Evolutionary conservation across 805 yeast genomes (phyloP).

Genomic region (Lipomyces yamanashiensis): DNA sequence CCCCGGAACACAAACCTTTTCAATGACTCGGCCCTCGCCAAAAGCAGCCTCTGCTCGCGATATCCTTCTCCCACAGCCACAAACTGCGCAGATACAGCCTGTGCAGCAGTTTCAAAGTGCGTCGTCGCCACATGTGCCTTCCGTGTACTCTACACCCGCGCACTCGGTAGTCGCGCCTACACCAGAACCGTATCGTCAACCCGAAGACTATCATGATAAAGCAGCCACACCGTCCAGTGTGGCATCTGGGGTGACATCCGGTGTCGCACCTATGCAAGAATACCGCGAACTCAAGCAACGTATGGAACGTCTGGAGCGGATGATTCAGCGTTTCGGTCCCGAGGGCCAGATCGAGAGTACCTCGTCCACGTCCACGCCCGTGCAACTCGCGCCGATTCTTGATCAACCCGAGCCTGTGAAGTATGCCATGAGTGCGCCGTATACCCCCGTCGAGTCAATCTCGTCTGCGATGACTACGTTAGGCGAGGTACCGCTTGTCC

Average conservation of each 20-base stretch:
- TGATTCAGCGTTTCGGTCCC: constrained; percentile 6
- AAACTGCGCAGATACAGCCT: neutral
- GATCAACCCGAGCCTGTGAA: neutral
- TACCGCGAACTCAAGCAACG: constrained; percentile 26
- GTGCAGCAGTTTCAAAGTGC: neutral
- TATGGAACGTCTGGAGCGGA: constrained; percentile 26
- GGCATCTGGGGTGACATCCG: neutral
- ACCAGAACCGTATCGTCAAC: too few relatives aligned
- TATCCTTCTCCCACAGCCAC: neutral
- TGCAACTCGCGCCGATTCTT: constrained; percentile 5
- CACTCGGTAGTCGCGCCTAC: too few relatives aligned
- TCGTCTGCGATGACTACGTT: neutral
- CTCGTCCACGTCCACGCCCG: neutral
- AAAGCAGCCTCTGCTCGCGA: neutral
- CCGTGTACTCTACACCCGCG: too few relatives aligned
- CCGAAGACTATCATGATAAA: neutral
- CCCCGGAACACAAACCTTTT: constrained; percentile 21
- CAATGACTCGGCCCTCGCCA: constrained; percentile 6
- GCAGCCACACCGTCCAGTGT: neutral
- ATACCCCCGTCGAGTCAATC: neutral
- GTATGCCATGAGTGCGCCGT: neutral
- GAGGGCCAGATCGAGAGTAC: neutral
- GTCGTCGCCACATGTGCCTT: too few relatives aligned
- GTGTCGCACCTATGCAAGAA: constrained; percentile 2
- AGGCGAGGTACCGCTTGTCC: neutral